Evolutionary conservation across 2,329 filamentous ascomycete species (phyloP), one percentile per base, ranked within the genome.

Genomic region (Cladosporium sp.): DNA sequence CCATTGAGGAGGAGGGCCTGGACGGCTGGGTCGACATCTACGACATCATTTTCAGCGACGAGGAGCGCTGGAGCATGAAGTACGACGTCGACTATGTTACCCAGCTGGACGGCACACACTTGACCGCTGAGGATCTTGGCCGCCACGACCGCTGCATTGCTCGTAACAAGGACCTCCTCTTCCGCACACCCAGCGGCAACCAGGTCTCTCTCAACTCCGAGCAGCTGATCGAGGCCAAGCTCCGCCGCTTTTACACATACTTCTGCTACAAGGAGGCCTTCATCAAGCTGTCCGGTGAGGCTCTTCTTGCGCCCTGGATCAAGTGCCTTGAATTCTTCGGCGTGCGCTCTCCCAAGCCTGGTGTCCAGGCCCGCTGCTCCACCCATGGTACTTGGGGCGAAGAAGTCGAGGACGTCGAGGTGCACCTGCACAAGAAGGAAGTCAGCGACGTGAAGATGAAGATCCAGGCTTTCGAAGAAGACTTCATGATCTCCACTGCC

Each of bases 221-320:
- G 35, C 51, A 73, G 0, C 55, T 81, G n/a, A 71, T 80, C 14
- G 83, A 86, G 55, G 76, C 72, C 18, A 84, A 83, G 63, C 72
- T 91, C 28, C 76, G 85, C 4, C 76, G 79, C 49, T 92, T 92
- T 65, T 92, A 90, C 66, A 79, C 85, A 1, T 80, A 86, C 54
- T 92, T 87, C 84, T 88, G 85, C 66, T 77, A 89, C 67, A 83
- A 88, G 61, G 87, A 92, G 71, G 84, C 86, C 1, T 91, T 88
- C 66, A 83, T 91, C 68, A 92, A 91, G 78, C 83, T 92, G 72
- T 87, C 86, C 31, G 87, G 87, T 22, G 86, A 91, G 62, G 87
- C 86, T 0, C 74, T 92, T 54, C 74, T 90, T 8, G 87, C 87
- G 0, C 74, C 75, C 3, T 92, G 87, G 87, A 74, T 92, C 45